These are phyloP conservation scores for Lactarius akahatsu DNA, from an alignment of 768 basidiomycete species.

Conservation along the genomic window DNA sequence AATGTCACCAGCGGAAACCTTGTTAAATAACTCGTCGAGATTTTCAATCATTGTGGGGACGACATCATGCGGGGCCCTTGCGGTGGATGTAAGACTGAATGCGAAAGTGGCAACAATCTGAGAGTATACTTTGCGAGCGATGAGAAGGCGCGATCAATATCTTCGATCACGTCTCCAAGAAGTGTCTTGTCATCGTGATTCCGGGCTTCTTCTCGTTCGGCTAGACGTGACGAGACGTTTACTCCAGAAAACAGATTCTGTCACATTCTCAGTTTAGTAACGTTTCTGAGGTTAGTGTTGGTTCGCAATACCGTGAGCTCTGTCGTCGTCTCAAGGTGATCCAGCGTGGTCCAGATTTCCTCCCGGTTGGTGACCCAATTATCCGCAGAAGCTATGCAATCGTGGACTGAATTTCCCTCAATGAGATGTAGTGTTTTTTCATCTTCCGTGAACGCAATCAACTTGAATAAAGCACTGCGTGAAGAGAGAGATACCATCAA, in stretches of 20 bases:
- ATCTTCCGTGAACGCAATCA: conserved; percentile 19
- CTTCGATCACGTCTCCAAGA: conserved; percentile 13
- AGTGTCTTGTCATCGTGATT: conserved; percentile 11
- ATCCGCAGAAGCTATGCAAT: conserved; percentile 13
- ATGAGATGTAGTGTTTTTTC: conserved; percentile 19
- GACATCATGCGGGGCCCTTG: conserved; percentile 7
- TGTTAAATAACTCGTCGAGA: conserved; percentile 6
- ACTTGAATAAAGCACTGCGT: conserved; percentile 16
- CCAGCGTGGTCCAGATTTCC: conserved; percentile 8
- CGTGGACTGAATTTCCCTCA: conserved; percentile 6
- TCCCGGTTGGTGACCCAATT: conserved; percentile 23
- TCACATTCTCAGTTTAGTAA: neutral
- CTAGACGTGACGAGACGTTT: conserved; percentile 5
- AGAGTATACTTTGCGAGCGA: conserved; percentile 4
- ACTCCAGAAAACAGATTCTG: conserved; percentile 12
- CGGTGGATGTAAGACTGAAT: neutral
- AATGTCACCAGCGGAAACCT: conserved; percentile 3
- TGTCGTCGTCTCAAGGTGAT: conserved; percentile 11
- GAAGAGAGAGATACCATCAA: neutral
- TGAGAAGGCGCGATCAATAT: conserved; percentile 8
- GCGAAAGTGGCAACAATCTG: neutral
- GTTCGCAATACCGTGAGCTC: conserved; percentile 13
- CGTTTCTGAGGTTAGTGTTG: neutral
- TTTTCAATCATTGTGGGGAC: conserved; percentile 5
- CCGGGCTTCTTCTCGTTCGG: conserved; percentile 11